Evolutionary conservation across 257 asterid genomes (phyloP).

Genomic region (Solanum sejunctum): DNA sequence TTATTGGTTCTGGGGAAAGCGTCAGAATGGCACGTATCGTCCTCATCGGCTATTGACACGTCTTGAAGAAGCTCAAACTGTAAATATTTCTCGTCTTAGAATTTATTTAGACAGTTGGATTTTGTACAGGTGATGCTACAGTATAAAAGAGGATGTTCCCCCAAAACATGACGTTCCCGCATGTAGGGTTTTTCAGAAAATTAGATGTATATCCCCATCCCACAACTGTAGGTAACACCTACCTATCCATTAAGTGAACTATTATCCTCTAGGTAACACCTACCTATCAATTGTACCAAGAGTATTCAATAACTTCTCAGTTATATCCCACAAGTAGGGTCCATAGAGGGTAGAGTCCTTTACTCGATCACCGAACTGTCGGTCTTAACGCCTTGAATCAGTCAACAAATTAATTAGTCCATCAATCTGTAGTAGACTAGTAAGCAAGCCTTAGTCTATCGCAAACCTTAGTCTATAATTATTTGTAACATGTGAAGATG

Average conservation of each 20-base stretch:
- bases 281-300: neutral
- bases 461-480: neutral
- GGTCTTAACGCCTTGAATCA: no score
- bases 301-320: neutral
- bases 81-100: conserved; percentile 12
- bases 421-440: no score
- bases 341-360: no score
- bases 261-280: neutral
- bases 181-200: neutral
- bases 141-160: neutral
- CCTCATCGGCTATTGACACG: conserved; percentile 79
- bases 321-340: no score
- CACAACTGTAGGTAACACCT: neutral
- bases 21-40: conserved; percentile 91
- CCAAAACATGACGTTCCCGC: neutral
- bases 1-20: conserved; percentile 93
- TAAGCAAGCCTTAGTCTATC: no score
- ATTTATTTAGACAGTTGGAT: neutral
- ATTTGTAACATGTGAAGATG: neutral
- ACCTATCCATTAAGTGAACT: neutral
- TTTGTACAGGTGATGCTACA: neutral
- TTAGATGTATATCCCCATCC: neutral
- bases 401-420: no score
- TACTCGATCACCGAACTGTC: no score
- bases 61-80: conserved; percentile 76